Evolutionary conservation across 495 filamentous ascomycete genomes (phyloP), one percentile per base, ranked within the genome.

Genomic region (Aspergillus cavernicola): DNA sequence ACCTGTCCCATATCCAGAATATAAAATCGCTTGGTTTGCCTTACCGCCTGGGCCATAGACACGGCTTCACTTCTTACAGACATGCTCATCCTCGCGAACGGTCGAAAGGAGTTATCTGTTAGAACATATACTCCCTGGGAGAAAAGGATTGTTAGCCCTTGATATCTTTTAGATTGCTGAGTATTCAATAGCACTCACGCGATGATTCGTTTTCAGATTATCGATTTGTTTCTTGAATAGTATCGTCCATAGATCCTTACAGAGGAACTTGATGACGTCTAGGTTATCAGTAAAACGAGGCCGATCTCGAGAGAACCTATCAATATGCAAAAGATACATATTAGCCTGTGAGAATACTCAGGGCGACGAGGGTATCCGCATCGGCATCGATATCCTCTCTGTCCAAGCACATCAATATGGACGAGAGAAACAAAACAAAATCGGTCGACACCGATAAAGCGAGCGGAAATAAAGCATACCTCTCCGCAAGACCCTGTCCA

Each of bases 121-220:
- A 98, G 77, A 31, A 98, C 93, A 68, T 95, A 98, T 59, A 97
- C 89, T 8, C 93, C 93, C 87, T 91, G 56, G 13, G 13, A 2
- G 9, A 23, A 15, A 15, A 18, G 5, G 2, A 31, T 2, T 19
- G 11, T 28, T 22, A 32, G 22, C 4, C 13, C 24, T 29, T 5
- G 5, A 29, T n/a, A 28, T 7, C 22, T 10, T 29, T 38, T 20
- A 13, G 8, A 26, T 9, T 29, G 23, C 31, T 24, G 4, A 29
- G n/a, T 8, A 33, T 10, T 15, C 7, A 26, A 32, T 9, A 12
- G n/a, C 36, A 54, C 57, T 23, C 76, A 90, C 88, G 62, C 93
- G 80, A 66, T 98, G 93, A 67, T 98, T 98, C 12, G 93, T 98
- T 75, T 97, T 98, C 36, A 98, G 75, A 72, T 97, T 97, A 67